These are phyloP conservation scores for Tarenaya hassleriana DNA, from an alignment of 345 rosid species.

Conservation along the genomic window DNA sequence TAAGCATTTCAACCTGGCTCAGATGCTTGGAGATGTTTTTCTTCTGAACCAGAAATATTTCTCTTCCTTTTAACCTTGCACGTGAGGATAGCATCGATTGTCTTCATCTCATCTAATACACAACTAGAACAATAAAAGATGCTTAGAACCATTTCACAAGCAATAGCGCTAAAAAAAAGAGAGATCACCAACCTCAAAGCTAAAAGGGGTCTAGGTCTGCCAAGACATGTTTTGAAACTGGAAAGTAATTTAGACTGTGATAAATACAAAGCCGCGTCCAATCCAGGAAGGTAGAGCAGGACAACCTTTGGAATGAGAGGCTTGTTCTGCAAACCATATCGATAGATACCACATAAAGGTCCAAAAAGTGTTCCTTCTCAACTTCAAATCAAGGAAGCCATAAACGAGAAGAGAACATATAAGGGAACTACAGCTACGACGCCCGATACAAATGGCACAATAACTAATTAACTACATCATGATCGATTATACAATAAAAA, in stretches of 20 bases:
- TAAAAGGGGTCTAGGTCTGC: conserved; percentile 69
- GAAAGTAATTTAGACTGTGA: conserved; percentile 62
- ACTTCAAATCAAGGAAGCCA: background rate
- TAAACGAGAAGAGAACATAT: background rate
- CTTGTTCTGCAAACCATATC: conserved; percentile 61
- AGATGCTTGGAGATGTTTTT: conserved; percentile 28
- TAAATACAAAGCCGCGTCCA: conserved; percentile 79
- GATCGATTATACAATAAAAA: no score
- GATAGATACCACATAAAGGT: conserved; percentile 2
- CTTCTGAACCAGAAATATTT: conserved; percentile 30
- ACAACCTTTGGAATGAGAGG: conserved; percentile 89
- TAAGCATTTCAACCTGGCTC: conserved; percentile 42
- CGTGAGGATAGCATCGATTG: conserved; percentile 73
- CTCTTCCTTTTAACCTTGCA: conserved; percentile 72
- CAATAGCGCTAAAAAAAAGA: conserved; percentile 4
- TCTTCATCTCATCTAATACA: conserved; percentile 73
- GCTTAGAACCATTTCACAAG: background rate
- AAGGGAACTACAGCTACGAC: background rate
- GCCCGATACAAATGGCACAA: no score
- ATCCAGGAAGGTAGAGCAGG: conserved; percentile 84
- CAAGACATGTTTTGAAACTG: conserved; percentile 59
- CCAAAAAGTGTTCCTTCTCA: background rate
- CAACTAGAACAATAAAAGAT: conserved; percentile 47
- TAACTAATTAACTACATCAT: no score
- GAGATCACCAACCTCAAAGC: conserved; percentile 64